Evolutionary conservation across 225 moss, liverwort and hornwort species (phyloP).

Genomic region (Sphagnum contortum): DNA sequence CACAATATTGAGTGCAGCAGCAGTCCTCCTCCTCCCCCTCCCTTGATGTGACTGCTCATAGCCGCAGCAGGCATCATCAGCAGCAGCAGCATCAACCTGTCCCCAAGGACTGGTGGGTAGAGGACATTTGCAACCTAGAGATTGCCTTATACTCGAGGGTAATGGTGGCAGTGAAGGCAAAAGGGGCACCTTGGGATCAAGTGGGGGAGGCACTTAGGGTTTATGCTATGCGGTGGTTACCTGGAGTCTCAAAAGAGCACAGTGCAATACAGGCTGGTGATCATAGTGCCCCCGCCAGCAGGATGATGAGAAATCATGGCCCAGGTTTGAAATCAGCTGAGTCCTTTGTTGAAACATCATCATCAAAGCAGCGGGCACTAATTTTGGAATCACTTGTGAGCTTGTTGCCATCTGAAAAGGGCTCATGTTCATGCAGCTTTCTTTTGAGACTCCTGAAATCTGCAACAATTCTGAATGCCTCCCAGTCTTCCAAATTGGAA

Average conservation of each 20-base stretch:
- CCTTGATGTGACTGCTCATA: conserved; percentile 50
- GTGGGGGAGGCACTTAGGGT: conserved; percentile 63
- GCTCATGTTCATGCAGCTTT: conserved; percentile 52
- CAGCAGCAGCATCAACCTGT: conserved; percentile 24
- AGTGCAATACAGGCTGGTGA: conserved; percentile 20
- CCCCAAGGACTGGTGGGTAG: conserved; percentile 87
- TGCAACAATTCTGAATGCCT: conserved; percentile 36
- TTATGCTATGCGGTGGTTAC: conserved; percentile 66
- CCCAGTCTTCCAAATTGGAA: conserved; percentile 42
- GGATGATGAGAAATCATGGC: no score
- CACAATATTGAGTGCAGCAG: conserved; percentile 12
- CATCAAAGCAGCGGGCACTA: conserved; percentile 37
- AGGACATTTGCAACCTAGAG: conserved; percentile 81
- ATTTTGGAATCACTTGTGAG: conserved; percentile 64
- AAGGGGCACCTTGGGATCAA: conserved; percentile 39
- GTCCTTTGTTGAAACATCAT: conserved; percentile 18
- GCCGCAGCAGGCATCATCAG: conserved; percentile 12
- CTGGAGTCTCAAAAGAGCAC: conserved; percentile 52
- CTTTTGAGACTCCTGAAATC: conserved; percentile 63
- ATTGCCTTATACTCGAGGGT: conserved; percentile 84
- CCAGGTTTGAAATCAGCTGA: no score
- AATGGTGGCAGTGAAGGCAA: conserved; percentile 59
- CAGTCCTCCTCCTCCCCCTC: conserved; percentile 6
- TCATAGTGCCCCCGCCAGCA: no score
- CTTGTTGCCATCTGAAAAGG: conserved; percentile 55